A percentile compares a stretch with the other conserved stretches of the same genome.
These are phyloP conservation scores for Fusarium pilosicola DNA, from an alignment of 2,329 filamentous ascomycete genomes.

Conservation along the genomic window DNA sequence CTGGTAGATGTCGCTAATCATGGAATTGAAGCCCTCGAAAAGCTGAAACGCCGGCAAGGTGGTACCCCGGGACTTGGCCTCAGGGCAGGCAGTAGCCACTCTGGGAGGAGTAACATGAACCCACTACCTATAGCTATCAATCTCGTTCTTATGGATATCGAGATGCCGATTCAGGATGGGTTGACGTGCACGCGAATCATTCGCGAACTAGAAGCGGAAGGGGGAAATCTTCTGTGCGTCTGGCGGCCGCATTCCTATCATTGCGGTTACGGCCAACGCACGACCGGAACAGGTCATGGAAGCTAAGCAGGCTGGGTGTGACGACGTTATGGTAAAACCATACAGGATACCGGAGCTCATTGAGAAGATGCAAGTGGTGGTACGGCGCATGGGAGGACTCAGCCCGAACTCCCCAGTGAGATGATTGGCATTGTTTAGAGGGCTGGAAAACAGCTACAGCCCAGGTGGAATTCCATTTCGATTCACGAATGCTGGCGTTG, in stretches of 20 bases:
- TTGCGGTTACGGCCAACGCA: slow-evolving; percentile 75
- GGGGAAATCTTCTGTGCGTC: slow-evolving; percentile 59
- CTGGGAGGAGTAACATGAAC: slow-evolving; percentile 25
- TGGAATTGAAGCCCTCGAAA: slow-evolving; percentile 65
- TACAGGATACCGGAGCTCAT: slow-evolving; percentile 71
- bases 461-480: background rate
- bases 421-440: slow-evolving; percentile 18
- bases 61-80: slow-evolving; percentile 31
- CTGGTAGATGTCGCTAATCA: slow-evolving; percentile 65
- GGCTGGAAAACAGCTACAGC: slow-evolving; percentile 34
- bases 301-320: slow-evolving; percentile 63
- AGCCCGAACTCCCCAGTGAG: slow-evolving; percentile 44
- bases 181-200: slow-evolving; percentile 73
- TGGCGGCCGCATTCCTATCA: slow-evolving; percentile 67
- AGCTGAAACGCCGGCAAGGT: slow-evolving; percentile 47
- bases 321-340: slow-evolving; percentile 78
- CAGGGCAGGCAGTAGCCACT: background rate
- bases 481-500: background rate
- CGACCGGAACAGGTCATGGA: slow-evolving; percentile 67
- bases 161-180: slow-evolving; percentile 80
- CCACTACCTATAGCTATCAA: slow-evolving; percentile 55
- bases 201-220: slow-evolving; percentile 66
- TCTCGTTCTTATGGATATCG: slow-evolving; percentile 79
- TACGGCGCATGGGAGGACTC: slow-evolving; percentile 47
- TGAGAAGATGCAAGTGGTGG: slow-evolving; percentile 66